Base-by-base conservation (phyloP, 345 rosid genomes). In the Euphorbia pulcherrima region DNA sequence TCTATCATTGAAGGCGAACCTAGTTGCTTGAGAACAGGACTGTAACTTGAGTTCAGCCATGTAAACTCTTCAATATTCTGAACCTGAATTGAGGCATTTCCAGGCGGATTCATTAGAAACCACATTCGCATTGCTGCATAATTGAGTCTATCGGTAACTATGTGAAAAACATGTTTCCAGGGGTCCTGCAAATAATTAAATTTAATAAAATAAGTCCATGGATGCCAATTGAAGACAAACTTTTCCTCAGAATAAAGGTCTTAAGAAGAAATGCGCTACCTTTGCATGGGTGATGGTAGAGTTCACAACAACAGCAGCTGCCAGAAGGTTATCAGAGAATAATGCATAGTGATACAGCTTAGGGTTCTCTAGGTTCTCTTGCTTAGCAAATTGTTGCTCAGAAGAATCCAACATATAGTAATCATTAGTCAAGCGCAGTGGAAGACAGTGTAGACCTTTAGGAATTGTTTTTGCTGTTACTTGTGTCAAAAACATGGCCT, bases 41-140 rank as follows among this genome's bases (percentile, higher is more conserved):
- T 91, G 80, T 94, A 94, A 78, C 92, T 91, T 20, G 97, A 67
- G 71, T 94, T 94, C 75, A 94, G 81, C 99, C 99, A 94, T 28
- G 90, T 81, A 76, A 88, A 89, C 46, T 94, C 99, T 72, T 91
- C 97, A 64, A 94, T 81, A 71, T 83, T 88, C 86, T 91, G 96
- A 76, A 94, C 96, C 87, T 94, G 90, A 78, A 91, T 62, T 16
- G 93, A 76, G 61, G 96, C 97, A 72, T 80, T 83, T 50, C 89
- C 88, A 0, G 90, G 97, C 64, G 90, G 90, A 83, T 94, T 88
- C 70, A 62, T 80, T 54, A 94, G 79, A 85, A 94, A 91, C 99
- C 99, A 94, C 97, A 94, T 94, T 76, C 92, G 85, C 99, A 94
- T 94, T 61, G 97, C 97, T 8, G 93, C 97, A 78, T 89, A 91